A percentile compares a stretch with the other conserved stretches of the same genome.
Evolutionary conservation across 2,329 filamentous ascomycete genomes (phyloP).

Genomic region (Diaporthe capsici): DNA sequence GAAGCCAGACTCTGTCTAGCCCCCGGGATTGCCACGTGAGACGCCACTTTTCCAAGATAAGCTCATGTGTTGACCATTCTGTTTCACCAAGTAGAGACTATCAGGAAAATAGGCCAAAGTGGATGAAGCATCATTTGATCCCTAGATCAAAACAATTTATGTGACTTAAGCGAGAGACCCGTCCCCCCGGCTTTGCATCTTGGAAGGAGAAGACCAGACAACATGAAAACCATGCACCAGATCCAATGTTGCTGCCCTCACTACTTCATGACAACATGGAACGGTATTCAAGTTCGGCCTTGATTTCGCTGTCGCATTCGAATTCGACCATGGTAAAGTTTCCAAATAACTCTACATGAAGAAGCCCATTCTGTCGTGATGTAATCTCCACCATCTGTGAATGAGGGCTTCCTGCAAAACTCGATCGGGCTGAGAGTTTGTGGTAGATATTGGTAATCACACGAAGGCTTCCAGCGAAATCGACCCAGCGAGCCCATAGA

Average conservation of each 20-base stretch:
- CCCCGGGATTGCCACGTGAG: neutral
- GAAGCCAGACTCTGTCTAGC: neutral
- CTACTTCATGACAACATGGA: neutral
- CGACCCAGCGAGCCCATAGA: neutral
- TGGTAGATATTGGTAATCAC: neutral
- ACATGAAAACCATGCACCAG: neutral
- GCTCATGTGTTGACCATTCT: neutral
- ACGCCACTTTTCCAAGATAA: neutral
- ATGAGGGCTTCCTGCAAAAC: neutral
- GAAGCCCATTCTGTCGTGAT: neutral
- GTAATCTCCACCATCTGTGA: neutral
- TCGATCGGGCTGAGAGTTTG: neutral
- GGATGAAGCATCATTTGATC: neutral
- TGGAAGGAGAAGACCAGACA: neutral
- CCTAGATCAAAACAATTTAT: neutral
- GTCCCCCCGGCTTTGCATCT: neutral
- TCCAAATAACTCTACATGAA: neutral
- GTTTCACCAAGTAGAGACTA: neutral
- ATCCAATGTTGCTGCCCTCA: neutral
- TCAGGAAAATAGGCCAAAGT: neutral
- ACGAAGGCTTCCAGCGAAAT: neutral
- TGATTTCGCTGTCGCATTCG: no score
- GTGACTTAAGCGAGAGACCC: neutral
- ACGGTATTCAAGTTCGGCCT: neutral
- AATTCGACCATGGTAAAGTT: accelerated